Evolutionary conservation across 164 flowering plant genomes (phyloP), one percentile per base, ranked within the genome.

Genomic region (Vitis labrusca): DNA sequence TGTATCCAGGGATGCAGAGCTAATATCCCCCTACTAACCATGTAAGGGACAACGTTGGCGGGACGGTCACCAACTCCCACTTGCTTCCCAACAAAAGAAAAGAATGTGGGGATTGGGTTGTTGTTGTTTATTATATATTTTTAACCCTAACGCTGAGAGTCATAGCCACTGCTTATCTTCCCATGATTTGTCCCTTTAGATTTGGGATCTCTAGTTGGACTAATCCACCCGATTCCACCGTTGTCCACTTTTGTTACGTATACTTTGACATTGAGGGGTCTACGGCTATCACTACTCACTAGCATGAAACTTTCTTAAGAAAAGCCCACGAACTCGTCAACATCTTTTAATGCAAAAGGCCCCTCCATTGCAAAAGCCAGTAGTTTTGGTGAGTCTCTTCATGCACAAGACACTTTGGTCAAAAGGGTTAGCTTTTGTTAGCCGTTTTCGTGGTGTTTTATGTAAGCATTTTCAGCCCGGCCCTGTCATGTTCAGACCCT

Each of bases 41-140:
- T 1, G 64, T 14, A 62, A 8, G 62, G 27, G 79, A 81, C 78
- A 75, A 70, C 16, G 74, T 59, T 73, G 73, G 69, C 67, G 62
- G 69, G 84, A 17, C 51, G 82, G 79, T 79, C 84, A 85, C 86
- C 91, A 84, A 86, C 92, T 82, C 88, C 90, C 86, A 90, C 92
- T 84, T 71, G 85, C 83, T 76, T 80, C 60, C 70, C 85, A 77
- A 77, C 84, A 78, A 79, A 74, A 71, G 73, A 71, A 79, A 56
- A 65, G 78, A 77, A 73, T 79, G 77, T 80, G 76, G 75, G 74
- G 62, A 50, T 61, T 64, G 71, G 74, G 14, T 55, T 37, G 10
- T 54, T 50, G 52, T 63, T 30, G 3, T 27, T 48, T 59, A 59
- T 52, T 64, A n/a, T 65, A 29, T 44, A 47, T 56, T 8, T 54